Evolutionary conservation across 2,329 filamentous ascomycete species (phyloP).

Genomic region (Colletotrichum eremochloae): DNA sequence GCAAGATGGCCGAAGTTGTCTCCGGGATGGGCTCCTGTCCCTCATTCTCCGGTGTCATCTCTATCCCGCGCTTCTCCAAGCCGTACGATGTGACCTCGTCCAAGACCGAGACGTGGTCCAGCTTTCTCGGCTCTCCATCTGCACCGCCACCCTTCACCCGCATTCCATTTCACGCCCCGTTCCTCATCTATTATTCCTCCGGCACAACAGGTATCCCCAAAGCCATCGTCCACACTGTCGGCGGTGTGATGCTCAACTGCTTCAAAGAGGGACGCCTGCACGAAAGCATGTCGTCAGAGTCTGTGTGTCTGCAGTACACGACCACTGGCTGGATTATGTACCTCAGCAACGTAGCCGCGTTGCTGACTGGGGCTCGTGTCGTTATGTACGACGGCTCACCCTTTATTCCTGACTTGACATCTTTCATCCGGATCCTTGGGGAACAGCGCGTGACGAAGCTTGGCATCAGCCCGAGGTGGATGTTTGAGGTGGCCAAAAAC

Average conservation of each 20-base stretch:
- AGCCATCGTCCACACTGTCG: constrained; percentile 84
- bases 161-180: constrained; percentile 79
- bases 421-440: constrained; percentile 73
- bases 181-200: constrained; percentile 82
- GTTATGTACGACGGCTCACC: constrained; percentile 89
- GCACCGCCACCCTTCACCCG: constrained; percentile 67
- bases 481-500: constrained; percentile 78
- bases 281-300: constrained; percentile 55
- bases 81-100: constrained; percentile 69
- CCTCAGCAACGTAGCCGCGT: constrained; percentile 68
- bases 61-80: constrained; percentile 74
- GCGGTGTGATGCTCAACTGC: constrained; percentile 69
- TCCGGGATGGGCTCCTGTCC: constrained; percentile 70
- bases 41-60: constrained; percentile 74
- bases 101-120: constrained; percentile 58
- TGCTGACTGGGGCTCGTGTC: constrained; percentile 71
- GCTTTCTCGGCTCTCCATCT: constrained; percentile 57
- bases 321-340: constrained; percentile 95
- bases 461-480: constrained; percentile 82
- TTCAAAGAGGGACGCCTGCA: constrained; percentile 72
- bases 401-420: constrained; percentile 76
- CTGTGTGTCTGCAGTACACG: constrained; percentile 67
- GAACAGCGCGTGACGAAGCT: constrained; percentile 78
- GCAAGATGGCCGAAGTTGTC: constrained; percentile 78
- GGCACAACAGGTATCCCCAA: constrained; percentile 89